These are phyloP conservation scores for Aegle marmelos DNA, from an alignment of 345 rosid genomes.

Conservation along the genomic window DNA sequence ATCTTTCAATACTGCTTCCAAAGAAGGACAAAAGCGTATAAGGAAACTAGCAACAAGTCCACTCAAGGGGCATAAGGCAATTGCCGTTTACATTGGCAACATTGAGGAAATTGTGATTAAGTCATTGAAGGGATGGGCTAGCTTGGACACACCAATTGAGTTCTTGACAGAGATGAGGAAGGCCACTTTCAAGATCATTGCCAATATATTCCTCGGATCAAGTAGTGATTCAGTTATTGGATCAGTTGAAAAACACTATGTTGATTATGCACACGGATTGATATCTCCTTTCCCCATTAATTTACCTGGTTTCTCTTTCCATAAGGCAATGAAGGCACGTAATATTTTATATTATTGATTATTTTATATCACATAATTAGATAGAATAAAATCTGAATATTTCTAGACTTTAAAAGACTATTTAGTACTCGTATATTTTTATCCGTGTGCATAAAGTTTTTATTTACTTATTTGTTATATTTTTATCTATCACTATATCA, in stretches of 20 bases:
- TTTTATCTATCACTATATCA: too few relatives aligned
- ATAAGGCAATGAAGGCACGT: slow-evolving; percentile 32
- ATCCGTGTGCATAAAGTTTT: too few relatives aligned
- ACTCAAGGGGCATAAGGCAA: slow-evolving; percentile 32
- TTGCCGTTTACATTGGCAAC: slow-evolving; percentile 16
- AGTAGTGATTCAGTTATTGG: slow-evolving; percentile 11
- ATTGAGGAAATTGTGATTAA: slow-evolving; percentile 23
- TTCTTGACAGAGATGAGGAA: slow-evolving; percentile 28
- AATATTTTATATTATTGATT: neutral
- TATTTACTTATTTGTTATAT: too few relatives aligned
- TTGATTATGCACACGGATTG: slow-evolving; percentile 17
- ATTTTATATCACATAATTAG: neutral
- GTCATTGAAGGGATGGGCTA: slow-evolving; percentile 29
- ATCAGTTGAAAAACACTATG: slow-evolving; percentile 16
- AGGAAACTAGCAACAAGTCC: slow-evolving; percentile 30
- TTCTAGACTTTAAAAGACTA: too few relatives aligned
- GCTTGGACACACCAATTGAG: slow-evolving; percentile 22
- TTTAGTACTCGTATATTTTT: too few relatives aligned
- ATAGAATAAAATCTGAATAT: too few relatives aligned
- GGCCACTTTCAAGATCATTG: slow-evolving; percentile 29
- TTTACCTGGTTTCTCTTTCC: slow-evolving; percentile 35
- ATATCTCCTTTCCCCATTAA: slow-evolving; percentile 24
- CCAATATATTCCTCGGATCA: slow-evolving; percentile 29
- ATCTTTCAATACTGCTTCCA: slow-evolving; percentile 15
- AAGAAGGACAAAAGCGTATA: slow-evolving; percentile 27